phyloP scores from a whole-genome alignment of 441 rosid species.

The Populus hybrid region DNA sequence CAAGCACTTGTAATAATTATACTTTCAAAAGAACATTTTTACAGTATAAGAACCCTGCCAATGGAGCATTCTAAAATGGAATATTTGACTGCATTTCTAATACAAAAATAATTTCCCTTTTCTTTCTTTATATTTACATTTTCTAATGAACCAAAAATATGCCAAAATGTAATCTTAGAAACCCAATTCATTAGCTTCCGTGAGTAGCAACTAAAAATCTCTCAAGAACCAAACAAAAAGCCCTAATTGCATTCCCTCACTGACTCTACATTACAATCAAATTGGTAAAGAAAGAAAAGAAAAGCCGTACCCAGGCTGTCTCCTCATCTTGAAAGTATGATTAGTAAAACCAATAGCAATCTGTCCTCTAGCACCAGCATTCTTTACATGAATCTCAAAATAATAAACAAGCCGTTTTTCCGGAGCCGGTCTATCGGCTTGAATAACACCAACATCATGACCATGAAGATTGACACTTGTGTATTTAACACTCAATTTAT shows the following conservation, averaged over 20 bases:
- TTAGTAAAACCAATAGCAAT: slow-evolving; percentile 79
- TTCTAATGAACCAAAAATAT: too few relatives aligned
- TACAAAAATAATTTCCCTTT: neutral
- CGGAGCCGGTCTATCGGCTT: slow-evolving; percentile 75
- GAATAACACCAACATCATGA: slow-evolving; percentile 81
- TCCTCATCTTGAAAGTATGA: slow-evolving; percentile 64
- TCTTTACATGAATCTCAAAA: slow-evolving; percentile 78
- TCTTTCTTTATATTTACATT: too few relatives aligned
- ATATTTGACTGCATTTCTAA: neutral
- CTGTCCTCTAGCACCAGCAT: slow-evolving; percentile 72
- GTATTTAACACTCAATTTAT: slow-evolving; percentile 74
- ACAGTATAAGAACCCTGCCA: neutral
- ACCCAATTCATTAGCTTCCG: neutral
- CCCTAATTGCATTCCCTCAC: neutral
- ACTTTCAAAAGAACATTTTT: neutral
- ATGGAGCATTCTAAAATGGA: neutral
- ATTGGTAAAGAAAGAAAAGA: neutral
- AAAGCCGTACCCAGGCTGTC: slow-evolving; percentile 68
- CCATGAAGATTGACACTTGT: slow-evolving; percentile 52
- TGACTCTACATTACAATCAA: neutral
- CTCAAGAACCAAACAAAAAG: neutral
- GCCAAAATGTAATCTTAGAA: neutral
- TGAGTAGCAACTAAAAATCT: neutral
- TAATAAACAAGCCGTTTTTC: slow-evolving; percentile 61
- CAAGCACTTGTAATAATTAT: too few relatives aligned